A percentile compares a stretch with the other conserved stretches of the same genome.
Conservation (phyloP, 106 monocot species). For the Chionographis japonica region DNA sequence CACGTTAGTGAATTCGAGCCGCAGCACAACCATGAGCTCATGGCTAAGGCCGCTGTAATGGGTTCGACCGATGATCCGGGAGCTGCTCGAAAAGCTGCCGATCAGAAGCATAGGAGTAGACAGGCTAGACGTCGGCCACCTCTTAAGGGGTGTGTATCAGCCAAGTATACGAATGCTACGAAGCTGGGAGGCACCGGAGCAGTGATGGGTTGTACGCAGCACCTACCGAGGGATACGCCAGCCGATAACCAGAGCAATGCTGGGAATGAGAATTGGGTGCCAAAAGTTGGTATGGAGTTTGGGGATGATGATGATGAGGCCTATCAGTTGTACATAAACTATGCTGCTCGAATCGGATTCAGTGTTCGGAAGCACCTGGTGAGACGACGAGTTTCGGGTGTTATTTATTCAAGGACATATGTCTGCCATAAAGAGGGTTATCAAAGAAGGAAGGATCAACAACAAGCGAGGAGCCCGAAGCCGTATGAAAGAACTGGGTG, state of each 20-base stretch:
- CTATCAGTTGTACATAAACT: slow-evolving; percentile 36
- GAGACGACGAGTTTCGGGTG: slow-evolving; percentile 35
- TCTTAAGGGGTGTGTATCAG: slow-evolving; percentile 1
- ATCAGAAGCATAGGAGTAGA: neutral
- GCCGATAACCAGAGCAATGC: neutral
- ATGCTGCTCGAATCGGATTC: slow-evolving; percentile 37
- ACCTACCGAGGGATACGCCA: neutral
- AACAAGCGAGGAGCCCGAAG: slow-evolving; percentile 21
- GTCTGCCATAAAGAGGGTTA: slow-evolving; percentile 50
- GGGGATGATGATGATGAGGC: slow-evolving; percentile 51
- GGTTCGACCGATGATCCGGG: neutral
- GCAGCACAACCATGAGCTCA: slow-evolving; percentile 35
- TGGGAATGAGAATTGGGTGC: slow-evolving; percentile 19
- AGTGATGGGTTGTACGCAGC: slow-evolving; percentile 1
- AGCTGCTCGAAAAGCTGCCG: neutral
- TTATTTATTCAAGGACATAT: slow-evolving; percentile 43
- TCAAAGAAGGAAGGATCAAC: slow-evolving; percentile 18
- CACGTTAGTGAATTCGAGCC: slow-evolving; percentile 33
- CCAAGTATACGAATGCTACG: slow-evolving; percentile 1
- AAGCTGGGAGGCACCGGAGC: neutral
- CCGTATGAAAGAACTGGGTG: slow-evolving; percentile 40
- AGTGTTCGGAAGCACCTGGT: slow-evolving; percentile 40
- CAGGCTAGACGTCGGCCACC: neutral
- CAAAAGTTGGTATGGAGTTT: slow-evolving; percentile 48
- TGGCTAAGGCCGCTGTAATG: neutral